Conservation (phyloP, 148 eudicot species). For the Spergularia marina region DNA sequence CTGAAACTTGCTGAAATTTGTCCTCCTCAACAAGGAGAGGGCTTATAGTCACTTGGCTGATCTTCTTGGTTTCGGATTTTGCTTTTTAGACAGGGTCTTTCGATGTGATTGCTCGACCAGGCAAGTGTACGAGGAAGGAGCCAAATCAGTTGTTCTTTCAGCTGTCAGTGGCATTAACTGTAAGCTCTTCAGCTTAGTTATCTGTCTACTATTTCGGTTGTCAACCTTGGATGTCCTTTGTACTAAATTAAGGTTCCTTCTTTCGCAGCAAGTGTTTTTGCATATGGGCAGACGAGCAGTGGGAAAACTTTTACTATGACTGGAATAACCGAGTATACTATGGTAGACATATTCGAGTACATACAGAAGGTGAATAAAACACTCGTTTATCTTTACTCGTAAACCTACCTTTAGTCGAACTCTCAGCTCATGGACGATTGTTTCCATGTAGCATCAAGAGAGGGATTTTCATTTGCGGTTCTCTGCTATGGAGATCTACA, state of each 20-base stretch:
- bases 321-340: conserved; percentile 85
- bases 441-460: conserved; percentile 64
- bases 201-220: conserved; percentile 13
- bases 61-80: conserved; percentile 22
- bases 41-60: conserved; percentile 7
- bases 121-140: conserved; percentile 89
- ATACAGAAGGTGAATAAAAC: conserved; percentile 59
- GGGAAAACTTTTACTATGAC: conserved; percentile 98
- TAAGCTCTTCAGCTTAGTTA: conserved; percentile 39
- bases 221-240: conserved; percentile 13
- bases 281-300: conserved; percentile 98
- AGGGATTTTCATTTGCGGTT: conserved; percentile 77
- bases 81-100: conserved; percentile 71
- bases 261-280: conserved; percentile 85
- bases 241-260: conserved; percentile 6
- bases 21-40: background rate
- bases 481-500: conserved; percentile 97
- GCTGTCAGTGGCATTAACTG: conserved; percentile 83
- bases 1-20: background rate
- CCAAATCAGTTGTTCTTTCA: conserved; percentile 81
- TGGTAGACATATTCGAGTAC: conserved; percentile 78
- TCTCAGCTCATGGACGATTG: conserved; percentile 20
- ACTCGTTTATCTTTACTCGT: background rate
- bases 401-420: conserved; percentile 8
- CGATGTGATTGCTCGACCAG: conserved; percentile 69